These are phyloP conservation scores for Alnus glutinosa DNA, from an alignment of 306 rosid species.

Conservation along the genomic window DNA sequence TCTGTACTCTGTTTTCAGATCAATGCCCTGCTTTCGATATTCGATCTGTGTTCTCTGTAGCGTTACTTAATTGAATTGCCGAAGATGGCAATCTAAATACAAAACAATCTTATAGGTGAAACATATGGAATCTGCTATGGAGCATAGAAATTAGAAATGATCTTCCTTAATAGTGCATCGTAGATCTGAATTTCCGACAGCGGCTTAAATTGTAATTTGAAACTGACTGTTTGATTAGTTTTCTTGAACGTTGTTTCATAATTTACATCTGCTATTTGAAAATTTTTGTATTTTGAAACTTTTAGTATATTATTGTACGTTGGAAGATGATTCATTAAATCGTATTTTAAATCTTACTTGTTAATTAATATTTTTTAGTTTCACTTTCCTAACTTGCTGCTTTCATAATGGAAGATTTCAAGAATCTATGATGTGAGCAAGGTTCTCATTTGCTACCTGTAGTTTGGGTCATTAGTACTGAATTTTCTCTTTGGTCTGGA, in stretches of 20 bases:
- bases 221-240: neutral
- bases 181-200: neutral
- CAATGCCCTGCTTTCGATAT: neutral
- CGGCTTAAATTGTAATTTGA: neutral
- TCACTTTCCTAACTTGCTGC: no score
- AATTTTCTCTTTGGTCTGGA: conserved; percentile 26
- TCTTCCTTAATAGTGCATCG: neutral
- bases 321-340: no score
- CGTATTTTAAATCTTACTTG: no score
- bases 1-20: neutral
- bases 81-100: neutral
- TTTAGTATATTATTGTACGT: neutral
- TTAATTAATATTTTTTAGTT: no score
- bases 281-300: neutral
- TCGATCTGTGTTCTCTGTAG: neutral
- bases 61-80: neutral
- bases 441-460: neutral
- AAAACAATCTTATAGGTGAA: neutral
- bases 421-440: neutral
- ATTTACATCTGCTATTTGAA: neutral
- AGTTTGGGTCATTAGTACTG: conserved; percentile 6
- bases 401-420: neutral
- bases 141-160: neutral
- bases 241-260: neutral
- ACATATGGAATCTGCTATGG: neutral